phyloP scores from a whole-genome alignment of 2,329 filamentous ascomycete genomes.

The Colletotrichum echinochloae region DNA sequence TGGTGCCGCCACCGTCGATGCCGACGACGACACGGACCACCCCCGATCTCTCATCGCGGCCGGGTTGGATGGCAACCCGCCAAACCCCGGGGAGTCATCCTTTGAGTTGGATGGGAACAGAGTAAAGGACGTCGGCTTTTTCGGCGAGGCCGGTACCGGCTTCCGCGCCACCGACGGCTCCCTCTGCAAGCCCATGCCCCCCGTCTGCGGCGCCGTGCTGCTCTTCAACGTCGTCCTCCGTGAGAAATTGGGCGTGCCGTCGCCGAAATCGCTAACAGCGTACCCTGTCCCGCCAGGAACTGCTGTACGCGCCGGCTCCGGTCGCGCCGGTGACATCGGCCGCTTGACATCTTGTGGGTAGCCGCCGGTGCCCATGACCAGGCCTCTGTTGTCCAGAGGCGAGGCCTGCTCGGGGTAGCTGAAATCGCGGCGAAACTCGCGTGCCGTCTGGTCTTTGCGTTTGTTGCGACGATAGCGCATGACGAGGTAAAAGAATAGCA shows the following conservation, averaged over 20 bases:
- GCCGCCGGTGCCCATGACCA: conserved; percentile 36
- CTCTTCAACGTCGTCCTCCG: conserved; percentile 25
- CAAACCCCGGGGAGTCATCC: conserved; percentile 8
- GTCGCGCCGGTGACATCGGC: conserved; percentile 22
- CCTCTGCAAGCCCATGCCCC: conserved; percentile 1
- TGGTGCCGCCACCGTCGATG: neutral
- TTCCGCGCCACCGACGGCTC: conserved; percentile 23
- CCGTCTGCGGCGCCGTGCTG: conserved; percentile 20
- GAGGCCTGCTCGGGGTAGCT: conserved; percentile 44
- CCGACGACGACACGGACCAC: neutral
- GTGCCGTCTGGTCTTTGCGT: conserved; percentile 33
- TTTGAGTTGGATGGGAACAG: conserved; percentile 29
- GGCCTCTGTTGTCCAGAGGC: conserved; percentile 34
- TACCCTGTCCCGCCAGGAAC: conserved; percentile 26
- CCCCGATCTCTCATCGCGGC: conserved; percentile 3
- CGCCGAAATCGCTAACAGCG: conserved; percentile 25
- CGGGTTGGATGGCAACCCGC: conserved; percentile 22
- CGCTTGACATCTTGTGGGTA: conserved; percentile 46
- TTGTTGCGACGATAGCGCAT: conserved; percentile 47
- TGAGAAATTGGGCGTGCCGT: conserved; percentile 32
- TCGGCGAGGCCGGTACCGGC: conserved; percentile 29
- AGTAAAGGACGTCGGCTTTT: conserved; percentile 23
- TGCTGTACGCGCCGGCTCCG: conserved; percentile 39
- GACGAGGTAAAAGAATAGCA: conserved; percentile 52
- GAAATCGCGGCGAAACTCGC: conserved; percentile 35